These are phyloP conservation scores for Fragaria nilgerrensis DNA, from an alignment of 306 rosid genomes.

Conservation along the genomic window DNA sequence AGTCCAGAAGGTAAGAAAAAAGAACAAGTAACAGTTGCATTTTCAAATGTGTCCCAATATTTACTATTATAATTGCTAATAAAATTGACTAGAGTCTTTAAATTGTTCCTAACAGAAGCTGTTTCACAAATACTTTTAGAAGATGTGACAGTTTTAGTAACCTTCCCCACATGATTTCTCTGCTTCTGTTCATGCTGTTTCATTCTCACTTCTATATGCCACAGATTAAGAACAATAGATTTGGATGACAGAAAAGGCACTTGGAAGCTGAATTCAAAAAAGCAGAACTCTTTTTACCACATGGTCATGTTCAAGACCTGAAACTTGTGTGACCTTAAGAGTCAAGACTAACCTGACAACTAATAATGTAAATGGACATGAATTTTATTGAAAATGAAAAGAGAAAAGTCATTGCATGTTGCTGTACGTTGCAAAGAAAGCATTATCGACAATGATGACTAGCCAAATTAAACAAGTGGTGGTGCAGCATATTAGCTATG, in stretches of 20 bases:
- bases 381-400: neutral
- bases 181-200: neutral
- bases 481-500: conserved; percentile 1
- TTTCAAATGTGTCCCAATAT: neutral
- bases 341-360: neutral
- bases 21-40: conserved; percentile 6
- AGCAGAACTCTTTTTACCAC: neutral
- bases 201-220: conserved; percentile 5
- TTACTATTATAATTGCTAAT: neutral
- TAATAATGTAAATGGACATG: neutral
- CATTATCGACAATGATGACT: too few relatives aligned
- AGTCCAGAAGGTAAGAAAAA: neutral
- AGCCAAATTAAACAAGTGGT: neutral
- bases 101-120: neutral
- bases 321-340: neutral
- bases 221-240: neutral
- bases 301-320: neutral
- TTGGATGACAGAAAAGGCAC: neutral
- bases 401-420: too few relatives aligned
- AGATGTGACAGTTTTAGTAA: too few relatives aligned
- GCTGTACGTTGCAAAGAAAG: too few relatives aligned
- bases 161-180: neutral
- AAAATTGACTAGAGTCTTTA: conserved; percentile 13
- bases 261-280: neutral
- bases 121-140: neutral